Percentiles rank a stretch among this genome's conserved stretches.
Evolutionary conservation across 805 yeast species (phyloP).

Genomic region (Metschnikowia arizonensis): DNA sequence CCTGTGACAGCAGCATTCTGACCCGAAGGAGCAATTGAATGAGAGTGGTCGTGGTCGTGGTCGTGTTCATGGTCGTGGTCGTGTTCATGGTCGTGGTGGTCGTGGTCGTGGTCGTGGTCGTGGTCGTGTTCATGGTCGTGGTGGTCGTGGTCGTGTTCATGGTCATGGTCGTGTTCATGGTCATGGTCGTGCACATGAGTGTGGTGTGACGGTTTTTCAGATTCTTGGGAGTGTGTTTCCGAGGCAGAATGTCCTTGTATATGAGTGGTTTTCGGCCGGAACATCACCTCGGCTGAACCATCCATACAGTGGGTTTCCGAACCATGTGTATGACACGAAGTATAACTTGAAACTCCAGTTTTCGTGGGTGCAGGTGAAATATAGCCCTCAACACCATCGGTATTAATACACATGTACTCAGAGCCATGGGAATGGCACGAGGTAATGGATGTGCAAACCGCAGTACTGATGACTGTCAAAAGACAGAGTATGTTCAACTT

Average conservation of each 20-base stretch:
- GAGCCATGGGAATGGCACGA: conserved; percentile 7
- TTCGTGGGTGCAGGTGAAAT: conserved; percentile 5
- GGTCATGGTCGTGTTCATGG: background rate
- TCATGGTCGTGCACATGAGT: background rate
- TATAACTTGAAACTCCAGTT: background rate
- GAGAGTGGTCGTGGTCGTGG: background rate
- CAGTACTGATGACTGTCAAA: background rate
- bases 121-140: too few relatives aligned
- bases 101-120: too few relatives aligned
- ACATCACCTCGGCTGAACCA: conserved; percentile 3
- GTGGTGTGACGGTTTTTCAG: background rate
- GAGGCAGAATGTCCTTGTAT: background rate
- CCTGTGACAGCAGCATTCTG: conserved; percentile 1
- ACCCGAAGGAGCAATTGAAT: background rate
- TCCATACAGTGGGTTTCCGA: conserved; percentile 2
- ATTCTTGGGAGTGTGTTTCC: background rate
- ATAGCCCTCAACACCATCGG: conserved; percentile 6
- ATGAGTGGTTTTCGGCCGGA: background rate
- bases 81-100: too few relatives aligned
- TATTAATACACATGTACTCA: background rate
- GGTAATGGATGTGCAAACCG: conserved; percentile 2
- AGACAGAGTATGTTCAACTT: background rate
- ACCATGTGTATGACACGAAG: conserved; percentile 7
- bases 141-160: too few relatives aligned
- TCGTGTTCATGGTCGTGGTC: background rate